A percentile compares a stretch with the other conserved stretches of the same genome.
phyloP scores from a whole-genome alignment of 1,139 yeast genomes.

The Candida pseudoviswanathii region DNA sequence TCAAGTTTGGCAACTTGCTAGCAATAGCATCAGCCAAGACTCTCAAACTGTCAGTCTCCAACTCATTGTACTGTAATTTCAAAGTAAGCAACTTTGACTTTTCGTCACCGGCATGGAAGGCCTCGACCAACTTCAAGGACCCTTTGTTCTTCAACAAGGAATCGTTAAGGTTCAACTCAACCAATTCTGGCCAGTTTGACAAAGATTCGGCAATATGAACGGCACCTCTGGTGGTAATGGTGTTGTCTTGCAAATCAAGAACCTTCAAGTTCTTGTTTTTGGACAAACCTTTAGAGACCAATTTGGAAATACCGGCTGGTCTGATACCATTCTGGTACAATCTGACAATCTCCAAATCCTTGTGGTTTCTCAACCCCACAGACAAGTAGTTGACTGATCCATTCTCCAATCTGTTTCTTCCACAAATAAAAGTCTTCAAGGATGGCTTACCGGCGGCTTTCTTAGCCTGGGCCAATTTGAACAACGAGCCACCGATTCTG shows the following conservation, averaged over 20 bases:
- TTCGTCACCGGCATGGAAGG: conserved; percentile 41
- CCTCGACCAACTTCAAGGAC: conserved; percentile 53
- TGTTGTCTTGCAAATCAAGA: conserved; percentile 92
- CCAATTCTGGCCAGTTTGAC: conserved; percentile 45
- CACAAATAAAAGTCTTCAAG: conserved; percentile 86
- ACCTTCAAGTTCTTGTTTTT: conserved; percentile 61
- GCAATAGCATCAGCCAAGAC: conserved; percentile 55
- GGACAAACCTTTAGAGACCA: conserved; percentile 72
- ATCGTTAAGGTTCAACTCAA: conserved; percentile 85
- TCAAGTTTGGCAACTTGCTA: conserved; percentile 60
- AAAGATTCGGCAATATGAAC: conserved; percentile 49
- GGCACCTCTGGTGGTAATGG: conserved; percentile 82
- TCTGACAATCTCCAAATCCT: conserved; percentile 69
- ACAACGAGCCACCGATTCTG: conserved; percentile 84
- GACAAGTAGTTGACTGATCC: conserved; percentile 85
- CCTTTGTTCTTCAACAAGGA: conserved; percentile 84
- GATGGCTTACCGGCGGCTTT: conserved; percentile 44
- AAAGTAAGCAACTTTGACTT: conserved; percentile 52
- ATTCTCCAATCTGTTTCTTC: conserved; percentile 93
- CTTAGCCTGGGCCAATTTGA: conserved; percentile 68
- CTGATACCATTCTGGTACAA: conserved; percentile 96
- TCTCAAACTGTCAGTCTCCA: conserved; percentile 65
- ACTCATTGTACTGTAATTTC: conserved; percentile 87
- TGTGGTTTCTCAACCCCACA: conserved; percentile 74
- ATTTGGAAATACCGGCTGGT: conserved; percentile 82